phyloP scores from a whole-genome alignment of 1,284 basidiomycete genomes.

The Coniophora puteana region DNA sequence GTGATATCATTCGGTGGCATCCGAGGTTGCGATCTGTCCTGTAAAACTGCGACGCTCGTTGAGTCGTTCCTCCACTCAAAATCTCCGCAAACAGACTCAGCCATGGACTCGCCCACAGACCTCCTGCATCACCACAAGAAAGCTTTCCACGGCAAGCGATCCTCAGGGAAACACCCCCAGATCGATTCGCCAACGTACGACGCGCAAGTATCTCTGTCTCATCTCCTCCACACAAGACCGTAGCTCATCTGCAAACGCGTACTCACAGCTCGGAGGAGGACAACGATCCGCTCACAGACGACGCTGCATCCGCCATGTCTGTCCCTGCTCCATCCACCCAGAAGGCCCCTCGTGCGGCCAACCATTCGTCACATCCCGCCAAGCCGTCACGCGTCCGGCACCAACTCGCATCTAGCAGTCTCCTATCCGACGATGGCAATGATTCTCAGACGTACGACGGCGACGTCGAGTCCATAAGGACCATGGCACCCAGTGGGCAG shows the following conservation, averaged over 20 bases:
- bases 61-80: background rate
- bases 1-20: background rate
- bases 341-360: conserved; percentile 25
- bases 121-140: conserved; percentile 33
- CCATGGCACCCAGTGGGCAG: conserved; percentile 44
- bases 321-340: conserved; percentile 29
- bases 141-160: conserved; percentile 59
- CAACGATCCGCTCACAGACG: conserved; percentile 78
- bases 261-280: conserved; percentile 66
- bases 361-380: conserved; percentile 23
- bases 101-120: conserved; percentile 25
- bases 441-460: conserved; percentile 89
- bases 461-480: conserved; percentile 79
- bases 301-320: conserved; percentile 53
- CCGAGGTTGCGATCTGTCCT: too few species aligned
- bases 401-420: conserved; percentile 49
- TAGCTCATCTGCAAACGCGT: conserved; percentile 4
- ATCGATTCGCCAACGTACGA: conserved; percentile 75
- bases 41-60: too few species aligned
- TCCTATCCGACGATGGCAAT: conserved; percentile 68
- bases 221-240: background rate
- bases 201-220: conserved; percentile 40
- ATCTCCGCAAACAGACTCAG: too few species aligned
- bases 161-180: conserved; percentile 58
- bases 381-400: conserved; percentile 36